Conservation (phyloP, 2,329 filamentous ascomycete genomes). For the Pseudogymnoascus sp. region DNA sequence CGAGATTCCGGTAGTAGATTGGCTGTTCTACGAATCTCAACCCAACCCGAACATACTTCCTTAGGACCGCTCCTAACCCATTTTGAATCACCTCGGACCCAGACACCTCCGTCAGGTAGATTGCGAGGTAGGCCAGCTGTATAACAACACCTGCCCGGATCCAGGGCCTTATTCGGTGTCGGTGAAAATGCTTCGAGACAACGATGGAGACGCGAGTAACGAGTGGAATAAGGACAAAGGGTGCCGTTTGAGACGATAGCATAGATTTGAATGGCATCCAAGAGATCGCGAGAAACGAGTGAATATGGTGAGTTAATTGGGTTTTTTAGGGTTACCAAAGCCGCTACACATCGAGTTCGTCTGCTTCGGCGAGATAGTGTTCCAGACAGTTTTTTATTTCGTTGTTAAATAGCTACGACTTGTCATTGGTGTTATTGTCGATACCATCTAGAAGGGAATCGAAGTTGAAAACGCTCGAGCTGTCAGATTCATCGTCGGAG, state of each 20-base stretch:
- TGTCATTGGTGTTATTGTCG: not conserved
- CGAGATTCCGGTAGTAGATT: conserved; percentile 13
- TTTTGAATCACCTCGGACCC: conserved; percentile 12
- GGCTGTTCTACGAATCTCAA: conserved; percentile 16
- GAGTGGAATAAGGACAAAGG: conserved; percentile 2
- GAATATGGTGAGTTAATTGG: not conserved
- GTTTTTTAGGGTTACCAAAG: not conserved
- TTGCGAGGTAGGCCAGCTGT: not conserved
- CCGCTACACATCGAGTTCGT: conserved; percentile 11
- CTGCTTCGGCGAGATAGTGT: conserved; percentile 17
- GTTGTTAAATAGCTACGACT: conserved; percentile 16
- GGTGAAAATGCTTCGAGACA: not conserved
- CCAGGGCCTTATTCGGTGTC: not conserved
- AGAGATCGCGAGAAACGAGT: not conserved
- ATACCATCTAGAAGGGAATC: conserved; percentile 5
- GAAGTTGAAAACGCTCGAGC: conserved; percentile 14
- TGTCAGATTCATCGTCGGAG: conserved; percentile 13
- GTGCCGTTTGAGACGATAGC: not conserved
- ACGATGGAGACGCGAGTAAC: not conserved
- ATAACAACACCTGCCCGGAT: not conserved
- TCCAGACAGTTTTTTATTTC: conserved; percentile 17
- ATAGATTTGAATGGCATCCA: conserved; percentile 9
- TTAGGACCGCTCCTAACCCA: conserved; percentile 13
- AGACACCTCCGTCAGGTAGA: conserved; percentile 13
- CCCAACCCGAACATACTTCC: conserved; percentile 14